Evolutionary conservation across 106 monocot genomes (phyloP), one percentile per base, ranked within the genome.

Genomic region (Ottelia alismoides): DNA sequence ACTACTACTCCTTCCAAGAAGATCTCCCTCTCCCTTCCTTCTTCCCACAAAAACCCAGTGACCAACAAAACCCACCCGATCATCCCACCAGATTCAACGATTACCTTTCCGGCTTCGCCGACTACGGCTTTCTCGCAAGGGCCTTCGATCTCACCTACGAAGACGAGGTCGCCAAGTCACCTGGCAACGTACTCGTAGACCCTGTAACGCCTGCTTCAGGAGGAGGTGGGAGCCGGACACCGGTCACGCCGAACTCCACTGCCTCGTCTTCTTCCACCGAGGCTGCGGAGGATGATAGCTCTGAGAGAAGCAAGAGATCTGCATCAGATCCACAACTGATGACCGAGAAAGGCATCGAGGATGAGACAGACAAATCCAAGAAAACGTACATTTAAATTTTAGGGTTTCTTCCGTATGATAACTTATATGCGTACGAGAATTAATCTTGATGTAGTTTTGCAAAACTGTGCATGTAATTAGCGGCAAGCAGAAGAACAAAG

Each of bases 251-350:
- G 0, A 85, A 79, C 40, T 85, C 84, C 16, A 79, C 84, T 7
- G 57, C 63, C 4, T 85, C 79, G 4, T 79, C 70, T 9, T 85
- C 79, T 11, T 85, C 84, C 1, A 69, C 71, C 16, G 84, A 84
- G 69, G 78, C 72, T 1, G 77, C 73, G 1, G 74, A 59, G 11
- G 70, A 73, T 3, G 76, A 73, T 32, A 64, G 65, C 3, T 60
- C 61, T 0, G 54, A 20, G 14, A 68, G 70, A 64, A 54, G 66
- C 44, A 76, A 74, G 56, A 76, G n/a, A n/a, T n/a, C n/a, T 73
- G 62, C 70, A 78, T 6, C 57, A 45, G 31, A 14, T 40, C 14
- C 60, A 55, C 14, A n/a, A n/a, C 63, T 55, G 47, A 66, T 49
- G 29, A 49, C 29, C 3, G n/a, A n/a, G n/a, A 45, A 48, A 17